Conservation (phyloP, 768 basidiomycete genomes). For the Ramaria rubella region DNA sequence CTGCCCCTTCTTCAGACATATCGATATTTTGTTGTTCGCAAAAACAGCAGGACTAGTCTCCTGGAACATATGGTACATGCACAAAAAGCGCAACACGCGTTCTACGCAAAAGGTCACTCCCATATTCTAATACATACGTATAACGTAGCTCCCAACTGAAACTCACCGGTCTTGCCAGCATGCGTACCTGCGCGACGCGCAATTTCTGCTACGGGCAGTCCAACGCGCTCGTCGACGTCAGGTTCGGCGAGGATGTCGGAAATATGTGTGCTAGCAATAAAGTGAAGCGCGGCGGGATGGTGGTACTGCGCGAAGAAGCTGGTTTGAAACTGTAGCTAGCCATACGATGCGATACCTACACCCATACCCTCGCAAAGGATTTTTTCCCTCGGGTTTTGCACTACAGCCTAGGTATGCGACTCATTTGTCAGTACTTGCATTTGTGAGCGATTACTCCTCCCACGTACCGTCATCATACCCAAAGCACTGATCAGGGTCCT, state of each 20-base stretch:
- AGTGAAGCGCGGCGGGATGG: conserved; percentile 10
- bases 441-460: background rate
- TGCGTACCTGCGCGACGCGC: background rate
- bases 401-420: conserved; percentile 4
- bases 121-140: background rate
- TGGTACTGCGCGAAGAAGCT: conserved; percentile 1
- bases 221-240: conserved; percentile 1
- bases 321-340: background rate
- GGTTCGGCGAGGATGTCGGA: conserved; percentile 3
- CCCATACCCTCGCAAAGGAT: conserved; percentile 3
- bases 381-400: conserved; percentile 10
- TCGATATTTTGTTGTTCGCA: conserved; percentile 4
- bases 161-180: conserved; percentile 3
- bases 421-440: background rate
- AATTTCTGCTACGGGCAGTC: conserved; percentile 5
- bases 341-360: background rate
- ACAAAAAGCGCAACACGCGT: conserved; percentile 2
- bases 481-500: conserved; percentile 6
- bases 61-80: conserved; percentile 9
- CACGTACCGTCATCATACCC: conserved; percentile 7
- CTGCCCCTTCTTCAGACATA: background rate
- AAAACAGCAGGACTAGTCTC: conserved; percentile 5
- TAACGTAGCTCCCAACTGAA: too few relatives aligned
- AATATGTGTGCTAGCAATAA: conserved; percentile 1
- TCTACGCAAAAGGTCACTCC: background rate